phyloP scores from a whole-genome alignment of 768 basidiomycete species.

The Boletus patriciae region DNA sequence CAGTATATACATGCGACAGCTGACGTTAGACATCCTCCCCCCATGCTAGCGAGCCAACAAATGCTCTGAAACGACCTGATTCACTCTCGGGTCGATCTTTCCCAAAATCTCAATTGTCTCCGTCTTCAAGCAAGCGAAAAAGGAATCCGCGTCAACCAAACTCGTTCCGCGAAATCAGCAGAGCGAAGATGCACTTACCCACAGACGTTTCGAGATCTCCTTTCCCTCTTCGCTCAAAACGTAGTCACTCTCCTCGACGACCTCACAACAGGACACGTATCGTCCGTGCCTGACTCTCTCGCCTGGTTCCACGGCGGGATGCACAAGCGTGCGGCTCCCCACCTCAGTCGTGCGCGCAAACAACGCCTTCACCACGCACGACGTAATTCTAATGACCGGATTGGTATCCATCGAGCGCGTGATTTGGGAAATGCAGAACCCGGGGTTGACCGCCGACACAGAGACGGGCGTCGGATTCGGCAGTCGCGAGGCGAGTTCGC shows the following conservation, averaged over 20 bases:
- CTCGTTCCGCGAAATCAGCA: background rate
- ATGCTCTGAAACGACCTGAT: conserved; percentile 26
- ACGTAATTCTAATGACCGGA: background rate
- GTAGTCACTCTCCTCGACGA: conserved; percentile 35
- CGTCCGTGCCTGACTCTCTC: conserved; percentile 28
- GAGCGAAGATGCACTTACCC: conserved; percentile 28
- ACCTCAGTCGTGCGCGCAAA: conserved; percentile 35
- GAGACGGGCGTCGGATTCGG: conserved; percentile 28
- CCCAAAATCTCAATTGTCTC: conserved; percentile 31
- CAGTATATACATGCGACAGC: background rate
- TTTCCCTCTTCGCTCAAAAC: conserved; percentile 32
- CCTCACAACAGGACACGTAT: conserved; percentile 30
- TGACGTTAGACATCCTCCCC: background rate
- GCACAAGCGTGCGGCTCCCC: conserved; percentile 39
- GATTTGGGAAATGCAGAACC: conserved; percentile 37
- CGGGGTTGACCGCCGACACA: conserved; percentile 36
- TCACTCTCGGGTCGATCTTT: conserved; percentile 30
- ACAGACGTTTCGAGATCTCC: conserved; percentile 30
- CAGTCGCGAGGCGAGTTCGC: conserved; percentile 36
- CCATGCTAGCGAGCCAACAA: conserved; percentile 13
- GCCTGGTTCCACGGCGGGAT: conserved; percentile 30
- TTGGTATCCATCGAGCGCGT: conserved; percentile 18
- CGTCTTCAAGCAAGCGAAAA: conserved; percentile 8
- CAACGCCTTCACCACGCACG: conserved; percentile 15
- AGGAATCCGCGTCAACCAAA: background rate